phyloP scores from a whole-genome alignment of 306 rosid species.

The Begonia masoniana region DNA sequence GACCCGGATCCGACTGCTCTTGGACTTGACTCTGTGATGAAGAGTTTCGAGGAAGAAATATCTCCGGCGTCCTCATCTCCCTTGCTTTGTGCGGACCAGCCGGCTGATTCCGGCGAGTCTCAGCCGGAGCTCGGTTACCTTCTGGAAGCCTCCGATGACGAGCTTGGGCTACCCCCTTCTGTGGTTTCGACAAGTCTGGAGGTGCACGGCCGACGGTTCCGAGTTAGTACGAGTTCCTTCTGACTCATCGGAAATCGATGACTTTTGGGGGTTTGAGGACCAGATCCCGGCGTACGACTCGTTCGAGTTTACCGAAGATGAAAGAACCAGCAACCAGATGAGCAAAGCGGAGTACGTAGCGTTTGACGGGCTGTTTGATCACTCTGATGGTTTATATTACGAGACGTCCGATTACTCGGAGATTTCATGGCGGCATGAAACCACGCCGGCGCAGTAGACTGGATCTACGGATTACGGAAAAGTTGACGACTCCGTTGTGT shows the following conservation, averaged over 20 bases:
- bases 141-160: conserved; percentile 76
- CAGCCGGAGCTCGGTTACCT: conserved; percentile 67
- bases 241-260: conserved; percentile 52
- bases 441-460: conserved; percentile 52
- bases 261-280: conserved; percentile 57
- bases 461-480: background rate
- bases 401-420: conserved; percentile 40
- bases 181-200: conserved; percentile 8
- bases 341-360: conserved; percentile 14
- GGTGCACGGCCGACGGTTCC: conserved; percentile 12
- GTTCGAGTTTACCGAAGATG: conserved; percentile 30
- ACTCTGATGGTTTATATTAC: conserved; percentile 42
- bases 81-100: conserved; percentile 25
- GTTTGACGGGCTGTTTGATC: conserved; percentile 53
- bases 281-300: conserved; percentile 45
- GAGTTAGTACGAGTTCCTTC: conserved; percentile 37
- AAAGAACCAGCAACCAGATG: conserved; percentile 6
- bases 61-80: conserved; percentile 24
- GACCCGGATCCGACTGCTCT: conserved; percentile 33
- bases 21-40: conserved; percentile 69
- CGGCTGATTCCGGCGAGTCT: conserved; percentile 50
- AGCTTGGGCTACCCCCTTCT: conserved; percentile 74
- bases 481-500: background rate
- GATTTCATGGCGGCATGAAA: conserved; percentile 48
- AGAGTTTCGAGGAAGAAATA: conserved; percentile 73